Conservation (phyloP, 2,329 filamentous ascomycete genomes). For the Ceratocystis albifundus region DNA sequence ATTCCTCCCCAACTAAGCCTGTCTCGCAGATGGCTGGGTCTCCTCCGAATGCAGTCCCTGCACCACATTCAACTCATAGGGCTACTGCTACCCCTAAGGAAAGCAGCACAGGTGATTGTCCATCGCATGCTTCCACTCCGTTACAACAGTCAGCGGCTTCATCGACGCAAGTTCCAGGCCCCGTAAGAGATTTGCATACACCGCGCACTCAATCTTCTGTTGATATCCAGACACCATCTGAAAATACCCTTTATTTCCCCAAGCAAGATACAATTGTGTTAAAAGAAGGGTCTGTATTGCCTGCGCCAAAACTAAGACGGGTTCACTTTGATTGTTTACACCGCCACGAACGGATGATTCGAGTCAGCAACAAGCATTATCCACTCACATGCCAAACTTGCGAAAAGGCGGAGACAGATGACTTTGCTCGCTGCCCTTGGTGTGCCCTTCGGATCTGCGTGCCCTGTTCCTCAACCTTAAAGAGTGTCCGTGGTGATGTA, state of each 20-base stretch:
- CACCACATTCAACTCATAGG: too few relatives aligned
- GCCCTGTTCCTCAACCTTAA: constrained; percentile 36
- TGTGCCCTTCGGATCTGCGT: constrained; percentile 44
- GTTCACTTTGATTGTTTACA: constrained; percentile 39
- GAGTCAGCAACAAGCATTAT: constrained; percentile 39
- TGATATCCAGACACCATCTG: constrained; percentile 27
- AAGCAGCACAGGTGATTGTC: background rate
- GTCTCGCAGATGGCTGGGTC: background rate
- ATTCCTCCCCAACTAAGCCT: background rate
- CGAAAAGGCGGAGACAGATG: constrained; percentile 30
- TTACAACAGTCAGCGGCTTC: background rate
- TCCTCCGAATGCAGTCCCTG: background rate
- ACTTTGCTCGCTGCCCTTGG: constrained; percentile 38
- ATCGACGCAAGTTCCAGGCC: background rate
- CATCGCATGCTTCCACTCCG: background rate
- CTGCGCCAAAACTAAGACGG: constrained; percentile 36
- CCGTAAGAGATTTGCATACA: background rate
- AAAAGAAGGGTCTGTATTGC: constrained; percentile 31
- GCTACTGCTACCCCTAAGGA: background rate
- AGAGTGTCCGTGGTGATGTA: constrained; percentile 35
- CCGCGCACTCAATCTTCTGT: background rate
- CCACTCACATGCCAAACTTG: constrained; percentile 45
- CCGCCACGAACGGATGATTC: constrained; percentile 39
- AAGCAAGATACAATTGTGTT: background rate
- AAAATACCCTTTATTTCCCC: constrained; percentile 33